A percentile compares a stretch with the other conserved stretches of the same genome.
phyloP scores from a whole-genome alignment of 1,284 basidiomycete genomes.

The Ustilago vetiveriae region DNA sequence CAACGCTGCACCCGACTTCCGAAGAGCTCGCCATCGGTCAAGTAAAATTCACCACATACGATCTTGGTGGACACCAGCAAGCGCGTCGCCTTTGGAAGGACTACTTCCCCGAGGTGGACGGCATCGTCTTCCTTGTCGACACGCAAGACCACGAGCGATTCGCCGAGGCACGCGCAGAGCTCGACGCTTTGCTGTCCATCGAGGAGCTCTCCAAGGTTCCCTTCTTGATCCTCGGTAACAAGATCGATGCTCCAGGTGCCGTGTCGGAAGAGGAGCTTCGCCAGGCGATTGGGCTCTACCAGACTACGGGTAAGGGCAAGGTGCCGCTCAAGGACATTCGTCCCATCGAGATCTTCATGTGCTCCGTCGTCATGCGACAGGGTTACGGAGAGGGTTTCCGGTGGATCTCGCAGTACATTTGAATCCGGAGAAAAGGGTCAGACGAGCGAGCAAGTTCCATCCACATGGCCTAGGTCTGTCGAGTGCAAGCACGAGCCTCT shows the following conservation, averaged over 20 bases:
- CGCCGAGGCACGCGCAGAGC: conserved; percentile 92
- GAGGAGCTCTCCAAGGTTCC: conserved; percentile 86
- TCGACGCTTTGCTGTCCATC: conserved; percentile 92
- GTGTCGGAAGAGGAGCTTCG: conserved; percentile 97
- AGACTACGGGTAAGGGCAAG: conserved; percentile 99
- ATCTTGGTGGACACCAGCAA: conserved; percentile 96
- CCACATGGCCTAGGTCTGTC: no score
- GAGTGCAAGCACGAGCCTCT: no score
- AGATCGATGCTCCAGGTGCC: conserved; percentile 97
- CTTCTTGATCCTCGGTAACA: conserved; percentile 98
- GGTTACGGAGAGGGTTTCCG: conserved; percentile 99
- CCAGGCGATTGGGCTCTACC: conserved; percentile 93
- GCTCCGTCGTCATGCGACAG: conserved; percentile 98
- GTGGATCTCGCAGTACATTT: conserved; percentile 92
- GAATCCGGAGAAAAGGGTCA: no score
- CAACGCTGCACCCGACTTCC: conserved; percentile 98
- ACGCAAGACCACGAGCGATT: conserved; percentile 96
- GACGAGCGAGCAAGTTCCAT: no score
- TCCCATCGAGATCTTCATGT: conserved; percentile 99
- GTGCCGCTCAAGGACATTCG: conserved; percentile 95
- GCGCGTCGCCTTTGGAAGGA: conserved; percentile 98
- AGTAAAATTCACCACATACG: conserved; percentile 99
- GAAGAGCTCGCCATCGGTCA: conserved; percentile 99
- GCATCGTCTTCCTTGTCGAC: conserved; percentile 98
- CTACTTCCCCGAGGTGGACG: conserved; percentile 99